Base-by-base conservation (phyloP, 805 yeast species). In the Ogataea siamensis region DNA sequence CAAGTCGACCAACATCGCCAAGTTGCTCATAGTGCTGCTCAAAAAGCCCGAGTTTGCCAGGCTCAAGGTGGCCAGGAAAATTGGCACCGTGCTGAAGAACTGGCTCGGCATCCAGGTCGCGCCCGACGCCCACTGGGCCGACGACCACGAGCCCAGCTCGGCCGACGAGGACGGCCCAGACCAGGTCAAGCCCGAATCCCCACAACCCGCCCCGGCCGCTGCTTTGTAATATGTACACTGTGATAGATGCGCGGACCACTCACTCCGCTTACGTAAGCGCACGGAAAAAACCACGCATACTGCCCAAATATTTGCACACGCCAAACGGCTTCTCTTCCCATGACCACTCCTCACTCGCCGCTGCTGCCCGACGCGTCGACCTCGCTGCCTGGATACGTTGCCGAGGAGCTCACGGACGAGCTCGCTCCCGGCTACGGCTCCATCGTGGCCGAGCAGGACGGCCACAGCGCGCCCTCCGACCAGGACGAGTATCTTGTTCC, bases 171-270 rank as follows among this genome's bases (percentile, higher is more conserved):
- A 13, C 46, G 49, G 28, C 70, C 96, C 54, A 66, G 74, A 32
- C 50, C 78, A 45, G 73, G 95, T 48, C 64, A 73, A 39, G 71
- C 65, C 16, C 55, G 57, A 30, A 36, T 50, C 29, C 58, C 51
- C 23, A 24, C 34, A 16, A 18, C 13, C 32, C 7, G 33, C 14
- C 15, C 28, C 17, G 13, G 14, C 28, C 24, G 14, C 32, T 16
- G 26, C 21, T n/a, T n/a, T n/a, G n/a, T n/a, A n/a, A n/a, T n/a
- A n/a, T n/a, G n/a, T n/a, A n/a, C n/a, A n/a, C n/a, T n/a, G n/a
- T n/a, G n/a, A n/a, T n/a, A n/a, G n/a, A n/a, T n/a, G n/a, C n/a
- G n/a, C n/a, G n/a, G n/a, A n/a, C n/a, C 22, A 19, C 6, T 19
- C 9, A 7, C 22, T 19, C 28, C 24, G 30, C 30, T 18, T 33